Evolutionary conservation across 1,284 basidiomycete species (phyloP), one percentile per base, ranked within the genome.

Genomic region (Flammula alnicola): DNA sequence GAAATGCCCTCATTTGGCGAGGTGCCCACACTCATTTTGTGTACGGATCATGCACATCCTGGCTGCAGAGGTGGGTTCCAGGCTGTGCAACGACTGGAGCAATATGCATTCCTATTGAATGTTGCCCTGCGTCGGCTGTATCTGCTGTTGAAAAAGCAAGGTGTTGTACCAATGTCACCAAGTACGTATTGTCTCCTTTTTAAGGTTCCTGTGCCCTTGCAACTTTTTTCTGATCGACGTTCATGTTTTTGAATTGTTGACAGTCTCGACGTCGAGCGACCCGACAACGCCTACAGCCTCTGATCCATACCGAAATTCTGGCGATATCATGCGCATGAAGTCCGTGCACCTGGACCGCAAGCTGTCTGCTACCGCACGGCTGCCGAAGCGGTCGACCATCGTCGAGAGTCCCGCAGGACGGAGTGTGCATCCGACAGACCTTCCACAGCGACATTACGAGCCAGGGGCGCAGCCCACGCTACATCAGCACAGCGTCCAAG

Each of bases 91-190:
- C 80, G 96, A 53, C 74, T 99, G 58, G 96, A 99, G 74, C 96
- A 99, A 68, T 99, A 98, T 69, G 92, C 97, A 0, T 99, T 97
- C 76, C 72, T 99, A 53, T 76, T 99, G 46, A 95, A 98, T 61
- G 97, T 99, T 14, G 97, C 96, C 4, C 78, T 99, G 47, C 83
- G 95, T 57, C 82, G 96, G 61, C 76, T 99, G 47, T 98, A 95
- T 70, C 81, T 93, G 35, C 79, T 98, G 50, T 77, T 98, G 64
- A 91, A 93, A 74, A 91, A 93, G 72, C 86, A 94, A 58, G 95
- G 95, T 23, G 89, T 95, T 16, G 90, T 98, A 20, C 87, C 92
- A 30, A 73, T 88, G 38, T 85, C 86, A 11, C 85, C 88, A 53
- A 79, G 88, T 88, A 70, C 65, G 85, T 57, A 47, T 36, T n/a